These are phyloP conservation scores for Nelumbo lutea DNA, from an alignment of 164 flowering plant genomes.

Conservation along the genomic window DNA sequence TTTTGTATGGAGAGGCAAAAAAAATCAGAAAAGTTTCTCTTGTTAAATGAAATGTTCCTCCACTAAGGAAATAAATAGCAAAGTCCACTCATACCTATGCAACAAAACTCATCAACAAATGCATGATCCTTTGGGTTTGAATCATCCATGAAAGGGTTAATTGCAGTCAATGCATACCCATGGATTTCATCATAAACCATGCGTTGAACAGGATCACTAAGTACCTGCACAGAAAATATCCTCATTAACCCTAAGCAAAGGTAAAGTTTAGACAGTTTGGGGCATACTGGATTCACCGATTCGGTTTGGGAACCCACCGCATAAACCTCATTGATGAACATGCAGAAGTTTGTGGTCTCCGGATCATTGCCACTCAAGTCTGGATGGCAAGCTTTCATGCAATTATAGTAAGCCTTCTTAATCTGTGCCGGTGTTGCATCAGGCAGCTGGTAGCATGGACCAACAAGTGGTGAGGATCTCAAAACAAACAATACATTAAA, in stretches of 20 bases:
- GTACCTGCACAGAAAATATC: constrained; percentile 49
- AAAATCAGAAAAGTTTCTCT: too few species aligned
- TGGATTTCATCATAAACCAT: constrained; percentile 95
- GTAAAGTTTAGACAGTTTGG: background rate
- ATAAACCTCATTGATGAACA: constrained; percentile 93
- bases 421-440: constrained; percentile 88
- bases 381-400: constrained; percentile 98
- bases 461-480: background rate
- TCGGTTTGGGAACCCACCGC: constrained; percentile 38
- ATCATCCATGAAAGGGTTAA: constrained; percentile 85
- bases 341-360: constrained; percentile 86
- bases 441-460: constrained; percentile 51
- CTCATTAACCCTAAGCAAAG: background rate
- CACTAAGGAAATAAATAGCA: background rate
- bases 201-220: constrained; percentile 91
- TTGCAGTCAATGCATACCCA: constrained; percentile 79
- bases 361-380: constrained; percentile 89
- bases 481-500: too few species aligned
- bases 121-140: constrained; percentile 67
- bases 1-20: too few species aligned
- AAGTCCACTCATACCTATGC: constrained; percentile 62
- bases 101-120: constrained; percentile 93
- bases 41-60: too few species aligned
- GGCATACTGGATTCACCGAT: background rate
- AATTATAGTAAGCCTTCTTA: constrained; percentile 85